Base-by-base conservation (phyloP, 2,329 filamentous ascomycete species). In the Scopulariopsis brevicaulis region DNA sequence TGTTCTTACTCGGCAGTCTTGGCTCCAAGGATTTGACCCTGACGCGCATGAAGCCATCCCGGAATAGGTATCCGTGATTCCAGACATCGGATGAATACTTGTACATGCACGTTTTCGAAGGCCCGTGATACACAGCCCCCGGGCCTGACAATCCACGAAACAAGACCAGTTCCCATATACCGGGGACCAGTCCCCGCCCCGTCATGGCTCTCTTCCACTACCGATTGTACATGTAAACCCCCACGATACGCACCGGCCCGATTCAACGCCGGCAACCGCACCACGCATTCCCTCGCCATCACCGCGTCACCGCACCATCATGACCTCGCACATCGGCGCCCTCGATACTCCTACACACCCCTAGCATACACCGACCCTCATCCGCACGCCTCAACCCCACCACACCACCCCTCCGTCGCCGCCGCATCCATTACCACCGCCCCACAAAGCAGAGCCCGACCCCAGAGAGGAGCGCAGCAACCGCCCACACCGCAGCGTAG, bases 401-500 rank as follows among this genome's bases (percentile, higher is more conserved):
- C 46, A 50, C 46, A 50, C 46, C 46, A 50, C 24, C 46, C 46
- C 46, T 5, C n/a, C 5, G 4, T 24, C 46, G 22, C 46, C 46
- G 20, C 46, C 46, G 46, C 46, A 53, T 3, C 24, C 25, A 34
- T 22, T 34, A 53, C 24, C 24, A 53, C 22, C 56, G 51, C 37
- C 77, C 70, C 50, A 84, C 77, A 58, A 76, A 70, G 32, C 76
- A 78, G 43, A 86, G 67, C 1, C 71, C 76, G n/a, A 76, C 37
- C 15, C 86, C 87, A 2, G 82, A 80, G 57, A 85, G 66, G 14
- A 79, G 68, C 3, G 82, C 80, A 7, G 86, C 87, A 24, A 78
- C 65, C n/a, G 81, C 82, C 90, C 90, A 96, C 40, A 93, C 76
- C 24, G 75, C 75, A 1, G 88, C 84, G 77, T 91, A 97, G 0